Base-by-base conservation (phyloP, 768 basidiomycete species). In the Pulveroboletus sp. region DNA sequence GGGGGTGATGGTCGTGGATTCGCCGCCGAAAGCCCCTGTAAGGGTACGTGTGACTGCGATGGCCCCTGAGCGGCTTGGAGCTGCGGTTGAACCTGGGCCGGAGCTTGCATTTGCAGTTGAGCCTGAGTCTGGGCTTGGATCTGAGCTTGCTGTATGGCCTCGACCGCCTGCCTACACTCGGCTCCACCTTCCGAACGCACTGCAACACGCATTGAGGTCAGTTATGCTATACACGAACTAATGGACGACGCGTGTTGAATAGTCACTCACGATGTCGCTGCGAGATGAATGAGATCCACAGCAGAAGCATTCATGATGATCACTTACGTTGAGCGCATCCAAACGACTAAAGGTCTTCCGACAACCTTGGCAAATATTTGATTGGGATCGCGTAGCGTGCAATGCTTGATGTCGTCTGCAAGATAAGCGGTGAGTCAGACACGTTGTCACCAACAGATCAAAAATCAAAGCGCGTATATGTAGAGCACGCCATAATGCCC, bases 321-420 rank as follows among this genome's bases (percentile, higher is more conserved):
- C 57, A 82, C 90, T 71, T 73, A 94, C 92, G 71, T 94, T 95
- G 55, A 97, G 76, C 17, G 93, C 93, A 74, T 97, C 93, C 65
- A 93, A 72, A 51, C 93, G 76, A 63, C 93, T 94, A 69, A 97
- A 97, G 10, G 91, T 87, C 76, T 95, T 94, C 64, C 90, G 86
- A 71, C 93, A 97, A 3, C 91, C 92, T 55, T 85, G 83, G 61
- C 93, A 97, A 46, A 88, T 76, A 66, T 95, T 93, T 28, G 84
- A 79, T 60, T 88, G 84, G 8, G 89, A 79, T 59, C 92, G 88
- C 40, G 86, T 81, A 12, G 84, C 81, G 59, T 97, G 93, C 6
- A 97, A 75, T 2, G 90, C 88, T 71, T 93, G 90, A 65, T 95
- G 93, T 31, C 93, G 86, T 67, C 88, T 89, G 65, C 33, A 38